Conservation (phyloP, 441 rosid genomes). For the Caryocar brasiliense region DNA sequence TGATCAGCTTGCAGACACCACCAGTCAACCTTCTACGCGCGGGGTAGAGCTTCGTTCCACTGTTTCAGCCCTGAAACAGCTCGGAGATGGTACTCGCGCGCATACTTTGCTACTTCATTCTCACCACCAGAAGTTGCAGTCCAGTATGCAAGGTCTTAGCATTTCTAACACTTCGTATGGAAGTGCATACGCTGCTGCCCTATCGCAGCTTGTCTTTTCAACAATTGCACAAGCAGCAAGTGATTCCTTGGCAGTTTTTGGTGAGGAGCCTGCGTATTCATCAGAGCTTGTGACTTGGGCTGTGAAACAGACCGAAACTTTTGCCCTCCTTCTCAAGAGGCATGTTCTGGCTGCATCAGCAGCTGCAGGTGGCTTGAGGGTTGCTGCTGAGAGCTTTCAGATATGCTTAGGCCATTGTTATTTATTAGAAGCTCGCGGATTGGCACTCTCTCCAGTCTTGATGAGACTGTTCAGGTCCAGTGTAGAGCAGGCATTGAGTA, state of each 20-base stretch:
- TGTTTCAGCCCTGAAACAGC: conserved; percentile 62
- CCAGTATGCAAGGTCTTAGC: conserved; percentile 43
- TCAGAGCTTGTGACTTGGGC: conserved; percentile 98
- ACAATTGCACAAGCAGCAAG: conserved; percentile 84
- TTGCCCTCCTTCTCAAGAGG: conserved; percentile 52
- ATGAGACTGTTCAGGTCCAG: conserved; percentile 54
- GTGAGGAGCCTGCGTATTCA: conserved; percentile 68
- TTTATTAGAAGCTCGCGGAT: conserved; percentile 69
- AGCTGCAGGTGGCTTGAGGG: conserved; percentile 68
- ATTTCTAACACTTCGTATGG: conserved; percentile 49
- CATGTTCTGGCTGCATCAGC: conserved; percentile 71
- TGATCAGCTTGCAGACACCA: conserved; percentile 67
- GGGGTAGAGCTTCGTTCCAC: conserved; percentile 65
- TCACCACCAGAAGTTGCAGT: conserved; percentile 40
- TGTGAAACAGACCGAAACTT: conserved; percentile 61
- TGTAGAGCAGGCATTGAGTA: conserved; percentile 58
- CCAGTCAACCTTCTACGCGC: conserved; percentile 57
- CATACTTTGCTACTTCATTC: conserved; percentile 67
- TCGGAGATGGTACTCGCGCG: conserved; percentile 87
- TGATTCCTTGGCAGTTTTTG: conserved; percentile 70
- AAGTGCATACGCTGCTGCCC: conserved; percentile 53
- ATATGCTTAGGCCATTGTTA: conserved; percentile 69
- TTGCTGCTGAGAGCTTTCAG: conserved; percentile 71
- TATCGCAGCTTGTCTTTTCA: conserved; percentile 78
- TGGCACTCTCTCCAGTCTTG: conserved; percentile 65